Evolutionary conservation across 176 grass and related monocot species (phyloP).

Genomic region (Juncus inflexus): DNA sequence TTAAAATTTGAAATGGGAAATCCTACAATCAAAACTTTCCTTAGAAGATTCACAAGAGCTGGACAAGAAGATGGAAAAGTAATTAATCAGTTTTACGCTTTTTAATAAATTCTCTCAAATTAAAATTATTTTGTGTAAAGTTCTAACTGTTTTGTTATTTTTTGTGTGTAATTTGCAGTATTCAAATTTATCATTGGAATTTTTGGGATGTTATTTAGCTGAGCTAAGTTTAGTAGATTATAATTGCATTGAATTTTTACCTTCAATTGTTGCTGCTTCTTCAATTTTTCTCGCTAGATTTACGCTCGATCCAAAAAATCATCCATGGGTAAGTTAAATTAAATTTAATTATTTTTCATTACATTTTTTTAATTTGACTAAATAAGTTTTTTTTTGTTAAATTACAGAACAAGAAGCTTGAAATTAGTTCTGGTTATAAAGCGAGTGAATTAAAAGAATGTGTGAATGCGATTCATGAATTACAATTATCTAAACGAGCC

Average conservation of each 20-base stretch:
- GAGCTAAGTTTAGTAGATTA: constrained; percentile 87
- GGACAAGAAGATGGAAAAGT: constrained; percentile 58
- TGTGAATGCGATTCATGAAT: constrained; percentile 47
- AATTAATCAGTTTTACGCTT: not conserved
- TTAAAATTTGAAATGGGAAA: constrained; percentile 83
- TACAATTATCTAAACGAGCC: constrained; percentile 64
- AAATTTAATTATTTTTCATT: not conserved
- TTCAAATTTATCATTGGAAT: constrained; percentile 51
- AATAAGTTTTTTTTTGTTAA: not conserved
- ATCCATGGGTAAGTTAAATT: constrained; percentile 69
- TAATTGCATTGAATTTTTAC: constrained; percentile 62
- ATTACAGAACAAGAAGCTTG: constrained; percentile 51
- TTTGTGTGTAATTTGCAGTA: constrained; percentile 32
- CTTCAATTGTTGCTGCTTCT: constrained; percentile 78
- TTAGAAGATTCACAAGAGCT: constrained; percentile 63
- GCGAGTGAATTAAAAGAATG: constrained; percentile 74
- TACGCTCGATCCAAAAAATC: constrained; percentile 43
- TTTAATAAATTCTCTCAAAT: not conserved
- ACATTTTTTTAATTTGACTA: constrained; percentile 8
- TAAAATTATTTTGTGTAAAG: not conserved
- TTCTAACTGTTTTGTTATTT: too few species aligned
- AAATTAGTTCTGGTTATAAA: constrained; percentile 60
- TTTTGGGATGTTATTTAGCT: constrained; percentile 60
- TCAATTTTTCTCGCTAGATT: constrained; percentile 66
- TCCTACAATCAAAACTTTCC: constrained; percentile 85